Evolutionary conservation across 257 asterid genomes (phyloP).

Genomic region (Solanum neorickii): DNA sequence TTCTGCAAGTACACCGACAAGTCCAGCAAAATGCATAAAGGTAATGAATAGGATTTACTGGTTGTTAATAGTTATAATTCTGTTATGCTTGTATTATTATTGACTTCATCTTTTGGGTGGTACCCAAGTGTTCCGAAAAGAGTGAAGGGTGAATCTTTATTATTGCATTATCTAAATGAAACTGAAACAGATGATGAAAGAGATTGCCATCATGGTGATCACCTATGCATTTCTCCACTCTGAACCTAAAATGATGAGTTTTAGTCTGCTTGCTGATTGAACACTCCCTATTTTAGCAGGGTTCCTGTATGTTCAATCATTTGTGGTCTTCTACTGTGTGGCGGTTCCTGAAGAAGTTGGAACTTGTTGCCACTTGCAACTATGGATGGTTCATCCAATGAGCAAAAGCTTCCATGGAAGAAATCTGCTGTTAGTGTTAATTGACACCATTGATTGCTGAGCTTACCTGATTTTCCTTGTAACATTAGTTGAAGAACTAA

Average conservation of each 20-base stretch:
- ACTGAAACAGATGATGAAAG: background rate
- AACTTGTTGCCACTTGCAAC: background rate
- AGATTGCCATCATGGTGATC: background rate
- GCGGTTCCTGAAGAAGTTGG: background rate
- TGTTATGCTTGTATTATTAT: background rate
- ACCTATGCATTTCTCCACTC: background rate
- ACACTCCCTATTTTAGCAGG: background rate
- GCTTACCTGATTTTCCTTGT: background rate
- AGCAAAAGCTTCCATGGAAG: background rate
- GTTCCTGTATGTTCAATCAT: background rate
- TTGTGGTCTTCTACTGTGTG: background rate
- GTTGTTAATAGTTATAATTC: background rate
- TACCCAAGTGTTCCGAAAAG: background rate
- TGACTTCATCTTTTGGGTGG: background rate
- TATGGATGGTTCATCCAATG: background rate
- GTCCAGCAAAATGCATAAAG: conserved; percentile 55
- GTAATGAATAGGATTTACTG: conserved; percentile 9
- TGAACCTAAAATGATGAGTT: background rate
- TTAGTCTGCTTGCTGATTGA: background rate
- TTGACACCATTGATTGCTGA: background rate
- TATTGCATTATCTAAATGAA: background rate
- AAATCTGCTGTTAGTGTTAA: background rate
- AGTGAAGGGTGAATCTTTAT: background rate
- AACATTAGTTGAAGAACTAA: background rate
- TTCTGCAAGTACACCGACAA: conserved; percentile 57